A percentile compares a stretch with the other conserved stretches of the same genome.
Evolutionary conservation across 257 asterid species (phyloP).

Genomic region (Ehretia macrophylla): DNA sequence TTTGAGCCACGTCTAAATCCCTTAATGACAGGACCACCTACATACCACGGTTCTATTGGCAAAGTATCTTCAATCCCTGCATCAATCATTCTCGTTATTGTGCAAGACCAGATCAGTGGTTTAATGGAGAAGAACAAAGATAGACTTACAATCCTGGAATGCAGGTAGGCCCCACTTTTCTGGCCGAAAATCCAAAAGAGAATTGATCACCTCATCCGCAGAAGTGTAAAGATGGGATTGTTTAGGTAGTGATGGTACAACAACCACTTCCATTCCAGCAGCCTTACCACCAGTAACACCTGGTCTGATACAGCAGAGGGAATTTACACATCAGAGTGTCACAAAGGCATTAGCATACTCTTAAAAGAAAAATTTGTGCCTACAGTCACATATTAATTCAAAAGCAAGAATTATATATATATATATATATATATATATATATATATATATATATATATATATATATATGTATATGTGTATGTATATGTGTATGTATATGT

Average conservation of each 20-base stretch:
- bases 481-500: too few relatives aligned
- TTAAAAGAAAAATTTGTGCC: neutral
- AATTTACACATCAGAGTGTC: neutral
- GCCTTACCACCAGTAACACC: slow-evolving; percentile 91
- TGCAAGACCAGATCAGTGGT: slow-evolving; percentile 1
- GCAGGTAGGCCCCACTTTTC: slow-evolving; percentile 92
- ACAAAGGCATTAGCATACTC: too few relatives aligned
- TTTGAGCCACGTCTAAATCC: slow-evolving; percentile 97
- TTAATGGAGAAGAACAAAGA: slow-evolving; percentile 10
- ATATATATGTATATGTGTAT: too few relatives aligned
- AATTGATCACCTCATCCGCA: slow-evolving; percentile 85
- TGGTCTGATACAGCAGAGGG: slow-evolving; percentile 43
- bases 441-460: too few relatives aligned
- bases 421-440: too few relatives aligned
- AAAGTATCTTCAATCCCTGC: slow-evolving; percentile 82
- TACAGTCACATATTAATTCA: too few relatives aligned
- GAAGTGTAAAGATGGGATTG: slow-evolving; percentile 64
- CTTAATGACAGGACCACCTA: slow-evolving; percentile 87
- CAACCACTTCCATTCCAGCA: slow-evolving; percentile 89
- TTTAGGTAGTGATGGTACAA: slow-evolving; percentile 89
- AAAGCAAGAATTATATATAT: too few relatives aligned
- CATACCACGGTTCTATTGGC: slow-evolving; percentile 83
- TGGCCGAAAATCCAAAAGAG: slow-evolving; percentile 68
- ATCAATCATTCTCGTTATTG: slow-evolving; percentile 22
- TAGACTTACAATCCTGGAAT: slow-evolving; percentile 77